Evolutionary conservation across 495 filamentous ascomycete genomes (phyloP).

Genomic region (Barbatosphaeria neglecta): DNA sequence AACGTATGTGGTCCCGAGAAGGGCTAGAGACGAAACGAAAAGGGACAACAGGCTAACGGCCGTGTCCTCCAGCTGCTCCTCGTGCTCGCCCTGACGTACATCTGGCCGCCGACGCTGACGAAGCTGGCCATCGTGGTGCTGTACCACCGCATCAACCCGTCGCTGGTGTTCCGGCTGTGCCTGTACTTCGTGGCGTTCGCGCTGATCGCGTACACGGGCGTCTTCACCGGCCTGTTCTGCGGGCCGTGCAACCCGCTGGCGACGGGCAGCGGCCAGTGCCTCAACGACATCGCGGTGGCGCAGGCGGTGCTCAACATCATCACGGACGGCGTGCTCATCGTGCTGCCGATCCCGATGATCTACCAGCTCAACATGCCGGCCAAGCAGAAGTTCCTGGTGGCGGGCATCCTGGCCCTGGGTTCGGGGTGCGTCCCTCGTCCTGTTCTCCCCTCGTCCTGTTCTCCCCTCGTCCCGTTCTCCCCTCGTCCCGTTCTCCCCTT

Average conservation of each 20-base stretch:
- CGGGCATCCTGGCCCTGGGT: conserved; percentile 7
- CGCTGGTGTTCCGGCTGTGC: conserved; percentile 2
- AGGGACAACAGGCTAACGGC: not conserved
- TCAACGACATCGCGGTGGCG: conserved; percentile 14
- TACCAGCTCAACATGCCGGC: conserved; percentile 12
- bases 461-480: not conserved
- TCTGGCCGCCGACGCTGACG: conserved; percentile 10
- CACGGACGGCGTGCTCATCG: conserved; percentile 26
- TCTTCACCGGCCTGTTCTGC: conserved; percentile 7
- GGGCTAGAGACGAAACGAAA: not conserved
- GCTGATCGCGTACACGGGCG: conserved; percentile 8
- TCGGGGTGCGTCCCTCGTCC: conserved; percentile 8
- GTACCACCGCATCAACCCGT: conserved; percentile 7
- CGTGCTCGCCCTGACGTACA: conserved; percentile 8
- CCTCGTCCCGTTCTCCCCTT: too few species aligned
- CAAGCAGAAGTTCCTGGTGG: conserved; percentile 7
- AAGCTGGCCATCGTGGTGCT: conserved; percentile 11
- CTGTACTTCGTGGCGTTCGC: conserved; percentile 4
- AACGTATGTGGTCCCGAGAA: not conserved
- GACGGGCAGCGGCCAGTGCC: conserved; percentile 4
- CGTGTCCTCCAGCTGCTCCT: conserved; percentile 5
- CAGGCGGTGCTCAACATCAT: conserved; percentile 27
- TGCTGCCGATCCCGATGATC: conserved; percentile 27
- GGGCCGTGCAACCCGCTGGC: conserved; percentile 9
- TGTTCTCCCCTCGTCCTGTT: not conserved